These are phyloP conservation scores for Spinacia oleracea DNA, from an alignment of 179 eudicot genomes.

Conservation along the genomic window DNA sequence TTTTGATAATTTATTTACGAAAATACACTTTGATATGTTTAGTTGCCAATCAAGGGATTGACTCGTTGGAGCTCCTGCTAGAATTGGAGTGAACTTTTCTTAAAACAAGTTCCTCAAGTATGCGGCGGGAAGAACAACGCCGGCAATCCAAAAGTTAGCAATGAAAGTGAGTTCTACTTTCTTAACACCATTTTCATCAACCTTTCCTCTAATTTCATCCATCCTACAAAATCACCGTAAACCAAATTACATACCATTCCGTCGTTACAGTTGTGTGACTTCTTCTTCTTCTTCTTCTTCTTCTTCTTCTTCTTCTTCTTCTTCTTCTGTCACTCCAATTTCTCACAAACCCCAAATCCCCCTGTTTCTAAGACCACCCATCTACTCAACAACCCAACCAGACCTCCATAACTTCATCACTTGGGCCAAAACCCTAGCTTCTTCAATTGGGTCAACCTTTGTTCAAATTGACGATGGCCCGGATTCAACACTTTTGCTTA, in stretches of 20 bases:
- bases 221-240: background rate
- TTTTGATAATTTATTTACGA: no score
- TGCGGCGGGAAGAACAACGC: no score
- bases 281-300: no score
- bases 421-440: conserved; percentile 70
- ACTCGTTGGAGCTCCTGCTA: no score
- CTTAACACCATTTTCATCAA: background rate
- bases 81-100: no score
- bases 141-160: no score
- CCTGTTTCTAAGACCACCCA: conserved; percentile 65
- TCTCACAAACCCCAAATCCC: conserved; percentile 58
- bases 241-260: background rate
- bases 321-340: conserved; percentile 21
- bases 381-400: conserved; percentile 45
- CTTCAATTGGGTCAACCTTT: conserved; percentile 54
- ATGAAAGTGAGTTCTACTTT: background rate
- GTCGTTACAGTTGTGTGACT: conserved; percentile 1
- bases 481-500: conserved; percentile 46
- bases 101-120: no score
- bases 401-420: conserved; percentile 57
- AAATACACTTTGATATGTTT: no score
- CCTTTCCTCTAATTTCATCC: conserved; percentile 14
- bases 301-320: conserved; percentile 10
- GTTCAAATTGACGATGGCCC: conserved; percentile 64
- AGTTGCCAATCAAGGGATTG: no score